These are phyloP conservation scores for Paulinella micropora DNA, from an alignment of 78 protist genomes.

Conservation along the genomic window DNA sequence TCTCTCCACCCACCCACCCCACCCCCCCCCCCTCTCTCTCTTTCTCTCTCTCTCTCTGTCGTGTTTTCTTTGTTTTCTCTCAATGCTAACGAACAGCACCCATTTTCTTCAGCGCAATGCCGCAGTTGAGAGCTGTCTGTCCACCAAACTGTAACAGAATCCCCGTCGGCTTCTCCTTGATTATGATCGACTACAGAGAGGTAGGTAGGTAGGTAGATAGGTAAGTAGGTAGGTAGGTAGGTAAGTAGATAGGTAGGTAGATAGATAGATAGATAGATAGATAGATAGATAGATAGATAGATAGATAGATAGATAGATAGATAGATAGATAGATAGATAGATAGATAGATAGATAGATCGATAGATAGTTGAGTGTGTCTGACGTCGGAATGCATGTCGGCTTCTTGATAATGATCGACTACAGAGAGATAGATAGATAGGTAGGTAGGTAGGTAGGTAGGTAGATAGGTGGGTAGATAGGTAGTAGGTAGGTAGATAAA, in stretches of 20 bases:
- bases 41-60: background rate
- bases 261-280: background rate
- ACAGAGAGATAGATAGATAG: too few species aligned
- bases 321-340: background rate
- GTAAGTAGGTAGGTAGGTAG: background rate
- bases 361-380: too few species aligned
- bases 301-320: background rate
- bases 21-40: conserved; percentile 24
- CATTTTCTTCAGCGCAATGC: conserved; percentile 50
- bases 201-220: background rate
- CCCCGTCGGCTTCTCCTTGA: conserved; percentile 79
- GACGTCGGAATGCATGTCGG: too few species aligned
- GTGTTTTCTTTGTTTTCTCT: background rate
- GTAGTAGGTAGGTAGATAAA: background rate
- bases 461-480: too few species aligned
- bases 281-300: background rate
- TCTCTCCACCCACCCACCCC: background rate
- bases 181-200: background rate
- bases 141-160: conserved; percentile 86
- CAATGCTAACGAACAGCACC: background rate
- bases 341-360: background rate
- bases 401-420: too few species aligned
- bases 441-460: too few species aligned
- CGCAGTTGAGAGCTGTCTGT: conserved; percentile 92
- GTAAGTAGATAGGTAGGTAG: background rate